These are phyloP conservation scores for Zalaria obscura DNA, from an alignment of 2,329 filamentous ascomycete species.

Conservation along the genomic window DNA sequence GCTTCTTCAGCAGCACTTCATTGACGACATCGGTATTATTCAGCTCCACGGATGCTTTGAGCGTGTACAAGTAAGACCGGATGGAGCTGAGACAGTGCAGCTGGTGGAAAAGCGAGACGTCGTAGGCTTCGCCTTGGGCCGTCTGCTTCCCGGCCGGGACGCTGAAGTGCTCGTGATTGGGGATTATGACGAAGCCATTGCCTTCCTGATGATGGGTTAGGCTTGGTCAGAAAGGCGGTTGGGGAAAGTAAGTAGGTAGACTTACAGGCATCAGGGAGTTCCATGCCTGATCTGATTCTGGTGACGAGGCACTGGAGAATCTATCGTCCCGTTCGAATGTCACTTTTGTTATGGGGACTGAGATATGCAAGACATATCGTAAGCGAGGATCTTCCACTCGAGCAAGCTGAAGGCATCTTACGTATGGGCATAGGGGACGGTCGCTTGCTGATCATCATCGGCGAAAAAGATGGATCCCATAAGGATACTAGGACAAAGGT, in stretches of 20 bases:
- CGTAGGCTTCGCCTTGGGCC: constrained; percentile 15
- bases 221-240: neutral
- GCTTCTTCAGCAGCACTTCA: constrained; percentile 9
- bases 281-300: constrained; percentile 16
- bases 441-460: neutral
- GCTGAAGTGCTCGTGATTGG: constrained; percentile 9
- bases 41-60: constrained; percentile 10
- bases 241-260: neutral
- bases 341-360: constrained; percentile 5
- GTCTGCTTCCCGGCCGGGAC: constrained; percentile 15
- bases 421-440: neutral
- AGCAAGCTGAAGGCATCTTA: no score
- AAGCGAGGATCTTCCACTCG: no score
- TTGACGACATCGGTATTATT: constrained; percentile 9
- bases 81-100: constrained; percentile 20
- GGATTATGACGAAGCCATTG: constrained; percentile 19
- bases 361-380: no score
- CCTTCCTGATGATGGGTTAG: constrained; percentile 6
- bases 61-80: constrained; percentile 13
- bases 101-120: constrained; percentile 21
- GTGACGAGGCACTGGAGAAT: constrained; percentile 11
- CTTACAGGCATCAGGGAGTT: constrained; percentile 10
- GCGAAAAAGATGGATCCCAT: neutral
- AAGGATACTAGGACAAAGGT: no score
- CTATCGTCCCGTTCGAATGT: constrained; percentile 12